phyloP scores from a whole-genome alignment of 352 stramenopile genomes.

The Pythium volutum region DNA sequence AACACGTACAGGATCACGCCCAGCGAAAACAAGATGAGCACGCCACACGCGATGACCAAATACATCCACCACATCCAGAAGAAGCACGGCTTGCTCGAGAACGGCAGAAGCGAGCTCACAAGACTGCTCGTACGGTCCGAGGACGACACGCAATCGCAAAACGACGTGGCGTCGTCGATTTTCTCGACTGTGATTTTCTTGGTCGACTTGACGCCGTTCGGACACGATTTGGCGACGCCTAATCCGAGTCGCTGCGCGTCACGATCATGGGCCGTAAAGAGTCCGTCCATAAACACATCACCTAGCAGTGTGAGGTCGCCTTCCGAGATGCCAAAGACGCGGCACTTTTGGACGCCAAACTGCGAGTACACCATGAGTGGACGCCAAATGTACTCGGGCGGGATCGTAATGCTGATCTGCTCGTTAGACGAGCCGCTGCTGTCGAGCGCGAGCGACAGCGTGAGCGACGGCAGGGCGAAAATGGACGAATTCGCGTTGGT shows the following conservation, averaged over 20 bases:
- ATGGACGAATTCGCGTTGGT: slow-evolving; percentile 52
- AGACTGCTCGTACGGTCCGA: slow-evolving; percentile 56
- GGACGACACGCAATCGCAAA: slow-evolving; percentile 65
- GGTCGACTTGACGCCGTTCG: slow-evolving; percentile 60
- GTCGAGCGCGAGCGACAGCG: slow-evolving; percentile 58
- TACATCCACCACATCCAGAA: slow-evolving; percentile 91
- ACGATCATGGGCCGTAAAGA: slow-evolving; percentile 83
- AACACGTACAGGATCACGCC: slow-evolving; percentile 49
- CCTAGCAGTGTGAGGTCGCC: slow-evolving; percentile 70
- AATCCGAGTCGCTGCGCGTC: slow-evolving; percentile 49
- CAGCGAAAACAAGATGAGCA: slow-evolving; percentile 53
- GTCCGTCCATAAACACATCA: slow-evolving; percentile 84
- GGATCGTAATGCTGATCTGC: slow-evolving; percentile 73
- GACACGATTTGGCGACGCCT: slow-evolving; percentile 65
- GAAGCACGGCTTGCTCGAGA: slow-evolving; percentile 71
- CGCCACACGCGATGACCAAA: slow-evolving; percentile 55
- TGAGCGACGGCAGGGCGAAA: slow-evolving; percentile 57
- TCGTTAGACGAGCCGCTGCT: slow-evolving; percentile 32
- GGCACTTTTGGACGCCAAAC: slow-evolving; percentile 41
- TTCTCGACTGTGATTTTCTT: slow-evolving; percentile 64
- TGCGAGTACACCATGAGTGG: slow-evolving; percentile 56
- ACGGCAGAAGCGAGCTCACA: slow-evolving; percentile 58
- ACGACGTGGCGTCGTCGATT: slow-evolving; percentile 29
- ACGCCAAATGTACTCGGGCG: slow-evolving; percentile 81
- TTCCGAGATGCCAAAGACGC: slow-evolving; percentile 82